These are phyloP conservation scores for Aspergillus ustus DNA, from an alignment of 2,329 filamentous ascomycete genomes.

Conservation along the genomic window DNA sequence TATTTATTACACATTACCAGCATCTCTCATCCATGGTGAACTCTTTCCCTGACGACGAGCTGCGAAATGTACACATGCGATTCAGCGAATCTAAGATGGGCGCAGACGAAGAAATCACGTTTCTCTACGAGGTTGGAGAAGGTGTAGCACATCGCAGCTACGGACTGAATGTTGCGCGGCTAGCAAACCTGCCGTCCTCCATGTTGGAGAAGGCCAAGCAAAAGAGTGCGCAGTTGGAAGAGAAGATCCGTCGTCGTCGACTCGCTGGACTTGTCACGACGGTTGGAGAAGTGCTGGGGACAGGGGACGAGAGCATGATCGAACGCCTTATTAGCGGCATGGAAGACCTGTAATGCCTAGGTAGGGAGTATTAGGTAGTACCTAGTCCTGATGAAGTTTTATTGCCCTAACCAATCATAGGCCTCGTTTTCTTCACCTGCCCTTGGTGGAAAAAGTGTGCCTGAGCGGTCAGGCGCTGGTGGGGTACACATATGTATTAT, in stretches of 20 bases:
- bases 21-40: slow-evolving; percentile 75
- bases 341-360: slow-evolving; percentile 34
- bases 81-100: slow-evolving; percentile 66
- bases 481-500: neutral
- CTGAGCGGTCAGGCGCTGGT: neutral
- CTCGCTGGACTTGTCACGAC: slow-evolving; percentile 49
- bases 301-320: slow-evolving; percentile 31
- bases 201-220: slow-evolving; percentile 78
- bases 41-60: slow-evolving; percentile 65
- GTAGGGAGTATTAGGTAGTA: neutral
- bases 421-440: neutral
- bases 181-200: slow-evolving; percentile 78
- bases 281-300: slow-evolving; percentile 35
- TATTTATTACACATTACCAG: slow-evolving; percentile 99
- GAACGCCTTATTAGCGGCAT: slow-evolving; percentile 38
- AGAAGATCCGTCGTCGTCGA: slow-evolving; percentile 67
- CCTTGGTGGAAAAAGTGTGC: neutral
- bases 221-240: slow-evolving; percentile 81
- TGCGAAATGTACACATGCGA: slow-evolving; percentile 92
- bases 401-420: neutral
- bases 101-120: slow-evolving; percentile 80
- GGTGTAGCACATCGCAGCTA: slow-evolving; percentile 94
- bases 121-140: slow-evolving; percentile 88
- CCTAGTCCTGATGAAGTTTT: neutral
- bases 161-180: slow-evolving; percentile 85